Percentiles rank a stretch among this genome's conserved stretches.
Conservation (phyloP, 2,329 filamentous ascomycete species). For the Coniella vitis region DNA sequence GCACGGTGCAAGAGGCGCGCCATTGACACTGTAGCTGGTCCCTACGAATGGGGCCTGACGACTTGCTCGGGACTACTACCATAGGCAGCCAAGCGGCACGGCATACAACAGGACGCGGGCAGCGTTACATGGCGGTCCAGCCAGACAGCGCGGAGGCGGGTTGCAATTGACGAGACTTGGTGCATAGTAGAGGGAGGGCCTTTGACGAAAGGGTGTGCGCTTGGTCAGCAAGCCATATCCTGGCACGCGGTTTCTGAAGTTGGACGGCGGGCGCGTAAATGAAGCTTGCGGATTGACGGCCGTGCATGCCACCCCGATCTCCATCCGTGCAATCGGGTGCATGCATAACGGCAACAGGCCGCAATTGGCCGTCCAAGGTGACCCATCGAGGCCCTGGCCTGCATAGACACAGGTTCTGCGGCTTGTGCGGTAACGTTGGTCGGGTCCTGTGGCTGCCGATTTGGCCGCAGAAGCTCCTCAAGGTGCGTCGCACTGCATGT, state of each 20-base stretch:
- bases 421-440: constrained; percentile 14
- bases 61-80: background rate
- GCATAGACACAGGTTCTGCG: constrained; percentile 14
- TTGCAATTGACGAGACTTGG: constrained; percentile 7
- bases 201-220: constrained; percentile 14
- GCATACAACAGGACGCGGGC: background rate
- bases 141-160: constrained; percentile 7
- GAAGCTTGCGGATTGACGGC: constrained; percentile 40
- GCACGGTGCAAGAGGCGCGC: constrained; percentile 5
- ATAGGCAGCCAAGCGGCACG: background rate
- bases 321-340: constrained; percentile 41
- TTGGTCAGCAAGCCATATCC: constrained; percentile 26
- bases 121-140: constrained; percentile 6
- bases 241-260: constrained; percentile 27
- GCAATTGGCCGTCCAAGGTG: constrained; percentile 32
- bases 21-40: constrained; percentile 13
- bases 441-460: constrained; percentile 25
- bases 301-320: constrained; percentile 31
- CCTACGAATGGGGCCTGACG: constrained; percentile 2
- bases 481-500: constrained; percentile 26
- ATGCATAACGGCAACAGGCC: constrained; percentile 27
- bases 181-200: constrained; percentile 5
- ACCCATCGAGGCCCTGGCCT: constrained; percentile 10
- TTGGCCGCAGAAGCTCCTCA: constrained; percentile 25
- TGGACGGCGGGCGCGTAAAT: constrained; percentile 42